Conservation (phyloP, 2,329 filamentous ascomycete species). For the Myriangium duriaei region DNA sequence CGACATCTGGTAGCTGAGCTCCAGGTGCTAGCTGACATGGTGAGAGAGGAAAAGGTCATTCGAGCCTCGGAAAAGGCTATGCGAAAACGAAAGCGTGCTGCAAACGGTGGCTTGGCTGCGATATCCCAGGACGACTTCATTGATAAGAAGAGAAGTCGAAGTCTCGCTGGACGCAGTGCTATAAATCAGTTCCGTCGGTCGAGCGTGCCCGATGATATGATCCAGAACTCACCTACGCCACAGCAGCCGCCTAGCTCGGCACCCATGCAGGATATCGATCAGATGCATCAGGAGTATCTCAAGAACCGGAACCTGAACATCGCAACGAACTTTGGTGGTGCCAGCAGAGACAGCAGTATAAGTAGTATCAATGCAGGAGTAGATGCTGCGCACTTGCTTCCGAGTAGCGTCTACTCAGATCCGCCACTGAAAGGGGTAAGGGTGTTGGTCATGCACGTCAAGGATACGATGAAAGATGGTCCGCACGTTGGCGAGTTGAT, state of each 20-base stretch:
- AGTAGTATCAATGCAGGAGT: no score
- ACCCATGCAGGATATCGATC: background rate
- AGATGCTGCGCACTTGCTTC: background rate
- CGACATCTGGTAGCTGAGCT: conserved; percentile 73
- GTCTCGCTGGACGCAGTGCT: conserved; percentile 14
- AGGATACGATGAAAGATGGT: conserved; percentile 69
- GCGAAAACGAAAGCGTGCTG: conserved; percentile 52
- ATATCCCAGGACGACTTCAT: conserved; percentile 15
- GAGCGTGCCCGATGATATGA: conserved; percentile 16
- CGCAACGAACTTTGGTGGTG: conserved; percentile 1
- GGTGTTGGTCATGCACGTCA: conserved; percentile 86
- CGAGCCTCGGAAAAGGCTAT: conserved; percentile 31
- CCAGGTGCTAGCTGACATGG: conserved; percentile 55
- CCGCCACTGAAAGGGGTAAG: conserved; percentile 57
- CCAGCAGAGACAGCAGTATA: no score
- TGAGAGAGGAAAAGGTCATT: conserved; percentile 37
- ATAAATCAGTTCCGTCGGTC: conserved; percentile 13
- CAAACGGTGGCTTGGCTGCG: conserved; percentile 21
- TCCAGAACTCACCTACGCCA: conserved; percentile 1
- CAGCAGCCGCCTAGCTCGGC: background rate
- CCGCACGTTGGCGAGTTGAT: conserved; percentile 54
- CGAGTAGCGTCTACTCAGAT: conserved; percentile 1
- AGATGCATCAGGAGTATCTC: background rate
- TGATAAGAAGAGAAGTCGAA: conserved; percentile 24
- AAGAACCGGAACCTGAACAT: background rate